A percentile compares a stretch with the other conserved stretches of the same genome.
Evolutionary conservation across 352 stramenopile genomes (phyloP).

Genomic region (Phytophthora ramorum): DNA sequence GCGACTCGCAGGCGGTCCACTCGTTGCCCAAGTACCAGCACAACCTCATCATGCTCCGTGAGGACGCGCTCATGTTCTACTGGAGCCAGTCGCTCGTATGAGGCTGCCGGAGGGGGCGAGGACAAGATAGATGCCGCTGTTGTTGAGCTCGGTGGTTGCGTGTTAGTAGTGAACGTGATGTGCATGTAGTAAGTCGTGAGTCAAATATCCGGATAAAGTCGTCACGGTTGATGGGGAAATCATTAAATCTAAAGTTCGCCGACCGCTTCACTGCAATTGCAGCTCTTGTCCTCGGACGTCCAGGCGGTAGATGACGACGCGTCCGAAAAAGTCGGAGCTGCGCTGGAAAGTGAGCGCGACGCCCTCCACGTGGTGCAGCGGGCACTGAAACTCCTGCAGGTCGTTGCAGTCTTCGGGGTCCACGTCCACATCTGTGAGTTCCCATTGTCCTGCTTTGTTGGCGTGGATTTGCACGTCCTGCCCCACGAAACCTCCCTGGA

Average conservation of each 20-base stretch:
- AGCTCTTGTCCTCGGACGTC: constrained; percentile 42
- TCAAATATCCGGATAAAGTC: constrained; percentile 4
- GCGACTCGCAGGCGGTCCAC: constrained; percentile 74
- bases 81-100: constrained; percentile 84
- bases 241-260: constrained; percentile 3
- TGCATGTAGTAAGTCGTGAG: constrained; percentile 20
- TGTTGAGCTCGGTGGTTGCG: constrained; percentile 6
- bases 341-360: constrained; percentile 61
- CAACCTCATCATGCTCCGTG: constrained; percentile 83
- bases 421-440: constrained; percentile 29
- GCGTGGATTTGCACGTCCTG: constrained; percentile 62
- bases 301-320: constrained; percentile 70
- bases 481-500: constrained; percentile 79
- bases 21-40: constrained; percentile 86
- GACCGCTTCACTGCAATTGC: constrained; percentile 18
- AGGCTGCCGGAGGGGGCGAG: constrained; percentile 20
- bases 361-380: constrained; percentile 35
- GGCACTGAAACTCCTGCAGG: constrained; percentile 53
- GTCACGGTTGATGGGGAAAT: constrained; percentile 22
- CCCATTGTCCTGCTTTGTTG: constrained; percentile 35
- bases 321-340: constrained; percentile 80
- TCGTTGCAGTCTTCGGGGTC: constrained; percentile 64
- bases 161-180: constrained; percentile 29
- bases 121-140: constrained; percentile 13
- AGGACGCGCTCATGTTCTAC: constrained; percentile 89